A percentile compares a stretch with the other conserved stretches of the same genome.
phyloP scores from a whole-genome alignment of 106 monocot species.

The Dioscorea dumetorum region DNA sequence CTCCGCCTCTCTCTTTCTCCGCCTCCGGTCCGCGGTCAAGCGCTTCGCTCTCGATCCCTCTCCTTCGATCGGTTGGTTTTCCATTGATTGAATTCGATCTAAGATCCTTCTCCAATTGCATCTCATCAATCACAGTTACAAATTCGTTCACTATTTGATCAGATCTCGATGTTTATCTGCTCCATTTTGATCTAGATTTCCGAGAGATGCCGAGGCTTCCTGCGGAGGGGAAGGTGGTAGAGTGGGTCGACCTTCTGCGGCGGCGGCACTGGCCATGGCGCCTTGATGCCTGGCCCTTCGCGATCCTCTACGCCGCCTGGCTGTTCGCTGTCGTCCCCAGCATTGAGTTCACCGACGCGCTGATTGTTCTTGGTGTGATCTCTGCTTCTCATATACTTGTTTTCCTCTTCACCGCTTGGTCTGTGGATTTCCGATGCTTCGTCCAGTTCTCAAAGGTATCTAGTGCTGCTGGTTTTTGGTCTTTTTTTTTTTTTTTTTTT shows the following conservation, averaged over 20 bases:
- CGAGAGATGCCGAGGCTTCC: conserved; percentile 59
- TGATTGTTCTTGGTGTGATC: conserved; percentile 72
- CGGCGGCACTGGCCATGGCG: conserved; percentile 59
- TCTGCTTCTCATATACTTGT: conserved; percentile 58
- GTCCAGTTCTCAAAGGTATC: conserved; percentile 81
- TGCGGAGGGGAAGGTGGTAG: conserved; percentile 80
- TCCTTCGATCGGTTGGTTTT: no score
- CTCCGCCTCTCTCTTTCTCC: no score
- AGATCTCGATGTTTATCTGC: no score
- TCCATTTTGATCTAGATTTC: not conserved
- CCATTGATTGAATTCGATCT: no score
- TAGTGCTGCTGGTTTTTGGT: not conserved
- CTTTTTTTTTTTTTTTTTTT: not conserved
- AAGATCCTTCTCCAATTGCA: no score
- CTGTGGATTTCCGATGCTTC: conserved; percentile 76
- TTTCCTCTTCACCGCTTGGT: conserved; percentile 93
- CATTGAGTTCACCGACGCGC: conserved; percentile 71
- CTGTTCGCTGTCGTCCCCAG: conserved; percentile 49
- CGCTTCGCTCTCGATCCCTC: no score
- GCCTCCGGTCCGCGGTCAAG: no score
- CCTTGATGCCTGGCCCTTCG: conserved; percentile 85
- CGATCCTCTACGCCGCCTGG: conserved; percentile 67
- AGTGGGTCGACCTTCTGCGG: conserved; percentile 69
- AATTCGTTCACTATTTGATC: no score
- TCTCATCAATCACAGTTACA: no score